Base-by-base conservation (phyloP, 2,329 filamentous ascomycete genomes). In the Fusarium sp. region DNA sequence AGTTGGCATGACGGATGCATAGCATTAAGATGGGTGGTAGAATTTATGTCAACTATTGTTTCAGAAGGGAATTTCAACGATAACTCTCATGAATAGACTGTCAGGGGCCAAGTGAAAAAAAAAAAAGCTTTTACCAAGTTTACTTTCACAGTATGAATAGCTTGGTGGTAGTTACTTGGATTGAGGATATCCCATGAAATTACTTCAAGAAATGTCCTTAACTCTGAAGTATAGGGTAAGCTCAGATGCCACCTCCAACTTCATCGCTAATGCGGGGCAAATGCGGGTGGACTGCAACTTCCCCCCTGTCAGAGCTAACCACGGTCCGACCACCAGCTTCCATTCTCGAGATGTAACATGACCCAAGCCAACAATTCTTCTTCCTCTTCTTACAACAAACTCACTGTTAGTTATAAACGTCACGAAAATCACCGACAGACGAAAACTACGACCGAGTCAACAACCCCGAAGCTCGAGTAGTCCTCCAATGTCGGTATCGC, bases 181-280 rank as follows among this genome's bases (percentile, higher is more conserved):
- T 9, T 28, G 14, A 39, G 14, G 18, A 32, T n/a, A n/a, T 10
- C 12, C 20, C 15, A 11, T 41, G 9, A 35, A 26, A 18, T 58
- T 0, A 24, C 11, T 9, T 24, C 26, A n/a, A 50, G 35, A 62
- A 42, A 41, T 22, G 15, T 26, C 10, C 12, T 4, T 0, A 20
- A 39, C 18, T 8, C 13, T 4, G 45, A 14, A 64, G 53, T 78
- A 59, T 63, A 78, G 76, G 76, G 74, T 78, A 78, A 48, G 17
- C 22, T 24, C 24, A 5, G 24, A 20, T 28, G 17, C 41, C 41
- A 22, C 17, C 11, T 58, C 24, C 15, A 26, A 36, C 36, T 47
- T 32, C 41, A 45, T 41, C 57, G 48, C 22, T 53, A 39, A 56
- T 72, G 72, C 71, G 72, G 72, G 72, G 72, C 72, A 72, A n/a